Evolutionary conservation across 768 basidiomycete species (phyloP).

Genomic region (Coprinopsis sp.): DNA sequence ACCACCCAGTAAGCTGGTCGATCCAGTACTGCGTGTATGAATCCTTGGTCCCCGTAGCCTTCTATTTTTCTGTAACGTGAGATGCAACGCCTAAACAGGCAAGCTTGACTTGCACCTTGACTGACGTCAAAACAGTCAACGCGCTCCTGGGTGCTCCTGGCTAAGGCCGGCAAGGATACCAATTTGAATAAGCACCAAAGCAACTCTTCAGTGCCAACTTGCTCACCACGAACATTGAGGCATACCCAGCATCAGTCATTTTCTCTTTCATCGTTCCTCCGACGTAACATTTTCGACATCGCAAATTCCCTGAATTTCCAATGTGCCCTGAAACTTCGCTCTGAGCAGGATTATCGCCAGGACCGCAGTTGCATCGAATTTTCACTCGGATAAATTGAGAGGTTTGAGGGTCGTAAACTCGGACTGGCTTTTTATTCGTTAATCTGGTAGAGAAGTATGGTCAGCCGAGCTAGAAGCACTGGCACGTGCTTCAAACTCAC

Average conservation of each 20-base stretch:
- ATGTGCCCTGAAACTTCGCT: constrained; percentile 35
- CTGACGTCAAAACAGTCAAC: constrained; percentile 13
- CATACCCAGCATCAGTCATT: constrained; percentile 28
- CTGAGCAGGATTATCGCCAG: constrained; percentile 38
- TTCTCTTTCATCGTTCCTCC: constrained; percentile 32
- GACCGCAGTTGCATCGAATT: constrained; percentile 23
- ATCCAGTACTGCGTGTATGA: constrained; percentile 34
- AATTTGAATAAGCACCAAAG: neutral
- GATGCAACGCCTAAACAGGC: constrained; percentile 30
- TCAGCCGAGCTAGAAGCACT: neutral
- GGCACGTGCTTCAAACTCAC: constrained; percentile 17
- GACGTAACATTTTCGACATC: constrained; percentile 24
- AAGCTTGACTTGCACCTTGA: constrained; percentile 26
- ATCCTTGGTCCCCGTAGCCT: constrained; percentile 35
- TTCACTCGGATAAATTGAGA: constrained; percentile 21
- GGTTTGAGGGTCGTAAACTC: constrained; percentile 23
- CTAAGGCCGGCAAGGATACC: constrained; percentile 13
- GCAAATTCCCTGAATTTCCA: constrained; percentile 34
- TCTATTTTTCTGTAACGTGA: constrained; percentile 24
- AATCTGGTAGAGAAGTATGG: constrained; percentile 14
- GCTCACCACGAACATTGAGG: constrained; percentile 27
- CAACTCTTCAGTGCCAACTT: neutral
- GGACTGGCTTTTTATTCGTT: constrained; percentile 28
- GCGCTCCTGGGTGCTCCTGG: constrained; percentile 19
- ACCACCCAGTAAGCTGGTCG: constrained; percentile 22